Conservation (phyloP, 768 basidiomycete species). For the Trametes punicea region DNA sequence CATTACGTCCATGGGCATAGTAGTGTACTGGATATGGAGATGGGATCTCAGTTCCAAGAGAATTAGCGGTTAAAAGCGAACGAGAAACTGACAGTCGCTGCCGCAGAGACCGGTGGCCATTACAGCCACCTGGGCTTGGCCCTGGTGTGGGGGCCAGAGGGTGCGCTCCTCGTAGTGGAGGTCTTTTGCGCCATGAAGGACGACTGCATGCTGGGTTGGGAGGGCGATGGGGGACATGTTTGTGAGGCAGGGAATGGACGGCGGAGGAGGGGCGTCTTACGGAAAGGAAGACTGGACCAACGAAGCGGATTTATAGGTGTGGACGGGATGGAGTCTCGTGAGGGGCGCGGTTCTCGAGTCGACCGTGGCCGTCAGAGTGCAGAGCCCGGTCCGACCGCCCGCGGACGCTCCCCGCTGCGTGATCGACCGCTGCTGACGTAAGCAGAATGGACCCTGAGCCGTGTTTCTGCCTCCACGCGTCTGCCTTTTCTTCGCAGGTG, state of each 20-base stretch:
- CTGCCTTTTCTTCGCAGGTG: neutral
- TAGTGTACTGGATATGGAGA: constrained; percentile 69
- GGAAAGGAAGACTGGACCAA: constrained; percentile 20
- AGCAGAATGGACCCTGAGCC: constrained; percentile 6
- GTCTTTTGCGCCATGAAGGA: constrained; percentile 82
- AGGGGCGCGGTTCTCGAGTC: constrained; percentile 24
- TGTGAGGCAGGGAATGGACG: constrained; percentile 10
- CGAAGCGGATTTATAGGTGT: constrained; percentile 18
- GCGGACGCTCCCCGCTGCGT: constrained; percentile 19
- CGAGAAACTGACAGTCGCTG: constrained; percentile 57
- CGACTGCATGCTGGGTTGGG: constrained; percentile 63
- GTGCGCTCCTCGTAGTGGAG: constrained; percentile 75
- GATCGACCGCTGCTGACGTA: constrained; percentile 21
- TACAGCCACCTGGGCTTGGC: constrained; percentile 78
- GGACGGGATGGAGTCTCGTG: constrained; percentile 32
- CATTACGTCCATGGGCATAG: constrained; percentile 85
- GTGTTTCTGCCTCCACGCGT: neutral
- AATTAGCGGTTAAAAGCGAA: constrained; percentile 14
- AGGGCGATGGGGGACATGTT: constrained; percentile 48
- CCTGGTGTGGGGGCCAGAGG: constrained; percentile 65
- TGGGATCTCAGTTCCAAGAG: constrained; percentile 1
- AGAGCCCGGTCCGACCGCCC: constrained; percentile 34
- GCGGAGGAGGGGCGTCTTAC: constrained; percentile 26
- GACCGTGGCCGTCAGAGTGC: neutral
- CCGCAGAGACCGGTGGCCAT: constrained; percentile 89